Evolutionary conservation across 306 rosid genomes (phyloP), one percentile per base, ranked within the genome.

Genomic region (Hylodesmum podocarpum): DNA sequence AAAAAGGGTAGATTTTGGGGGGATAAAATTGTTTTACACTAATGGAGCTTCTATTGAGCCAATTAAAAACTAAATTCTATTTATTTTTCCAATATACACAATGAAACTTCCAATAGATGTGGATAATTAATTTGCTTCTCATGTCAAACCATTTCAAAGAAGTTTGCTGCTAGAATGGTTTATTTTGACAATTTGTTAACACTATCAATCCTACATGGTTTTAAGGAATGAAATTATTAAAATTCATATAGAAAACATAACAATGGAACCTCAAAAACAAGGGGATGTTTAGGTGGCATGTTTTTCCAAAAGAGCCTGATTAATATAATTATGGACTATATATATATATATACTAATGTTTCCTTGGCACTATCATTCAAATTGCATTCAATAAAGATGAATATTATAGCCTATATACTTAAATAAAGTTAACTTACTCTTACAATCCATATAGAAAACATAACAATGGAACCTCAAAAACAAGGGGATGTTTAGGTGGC

Each of bases 361-460:
- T 75, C 34, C 27, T 24, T 41, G 16, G 39, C 74, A 51, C 62
- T 66, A 46, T 59, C 11, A 80, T 63, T 51, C 46, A 6, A 12
- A 16, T 39, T n/a, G 34, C 29, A 21, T 53, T 16, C 39, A 24
- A 62, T 19, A n/a, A n/a, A n/a, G 73, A 33, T 33, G 37, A 33
- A 33, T 10, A 22, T 31, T 7, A 33, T 33, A 33, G 53, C 97
- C 66, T 82, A n/a, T n/a, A n/a, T n/a, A n/a, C n/a, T n/a, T n/a
- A n/a, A n/a, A n/a, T n/a, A n/a, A n/a, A n/a, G n/a, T n/a, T n/a
- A n/a, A n/a, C n/a, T n/a, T n/a, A 89, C 97, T 21, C 85, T 84
- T 24, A 84, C 87, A 22, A 75, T 77, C 78, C 97, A n/a, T n/a
- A n/a, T 1, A n/a, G 61, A 31, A 31, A 64, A 64, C 33, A 36